phyloP scores from a whole-genome alignment of 345 rosid species.

The Draba incana region DNA sequence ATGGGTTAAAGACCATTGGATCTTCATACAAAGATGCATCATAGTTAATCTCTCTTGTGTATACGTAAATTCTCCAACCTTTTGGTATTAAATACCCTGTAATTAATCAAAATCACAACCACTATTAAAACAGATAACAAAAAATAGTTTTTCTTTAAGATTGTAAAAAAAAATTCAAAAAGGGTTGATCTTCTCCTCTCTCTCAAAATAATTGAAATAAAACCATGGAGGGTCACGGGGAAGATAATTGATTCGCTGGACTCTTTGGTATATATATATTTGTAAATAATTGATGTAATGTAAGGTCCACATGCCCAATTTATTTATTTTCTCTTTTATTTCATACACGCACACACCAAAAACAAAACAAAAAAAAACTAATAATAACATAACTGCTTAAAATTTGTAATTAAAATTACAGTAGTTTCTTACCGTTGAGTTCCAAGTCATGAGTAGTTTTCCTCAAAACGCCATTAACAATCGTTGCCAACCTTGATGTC shows the following conservation, averaged over 20 bases:
- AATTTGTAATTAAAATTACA: background rate
- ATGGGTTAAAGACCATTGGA: slow-evolving; percentile 80
- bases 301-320: slow-evolving; percentile 56
- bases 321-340: background rate
- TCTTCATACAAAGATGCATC: slow-evolving; percentile 67
- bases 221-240: slow-evolving; percentile 50
- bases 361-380: background rate
- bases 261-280: slow-evolving; percentile 55
- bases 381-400: background rate
- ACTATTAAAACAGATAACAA: background rate
- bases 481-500: slow-evolving; percentile 79
- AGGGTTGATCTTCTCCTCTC: slow-evolving; percentile 26
- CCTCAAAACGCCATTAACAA: slow-evolving; percentile 83
- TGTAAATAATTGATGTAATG: slow-evolving; percentile 56
- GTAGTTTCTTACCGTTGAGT: slow-evolving; percentile 61
- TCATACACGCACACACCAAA: background rate
- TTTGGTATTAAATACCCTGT: slow-evolving; percentile 80
- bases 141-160: background rate
- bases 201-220: slow-evolving; percentile 47
- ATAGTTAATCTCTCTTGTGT: slow-evolving; percentile 81
- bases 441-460: slow-evolving; percentile 79
- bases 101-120: slow-evolving; percentile 2
- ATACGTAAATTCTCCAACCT: slow-evolving; percentile 96
- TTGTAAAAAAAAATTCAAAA: slow-evolving; percentile 11
- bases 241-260: slow-evolving; percentile 59